These are phyloP conservation scores for Diaporthe ampelina DNA, from an alignment of 2,329 filamentous ascomycete genomes.

Conservation along the genomic window DNA sequence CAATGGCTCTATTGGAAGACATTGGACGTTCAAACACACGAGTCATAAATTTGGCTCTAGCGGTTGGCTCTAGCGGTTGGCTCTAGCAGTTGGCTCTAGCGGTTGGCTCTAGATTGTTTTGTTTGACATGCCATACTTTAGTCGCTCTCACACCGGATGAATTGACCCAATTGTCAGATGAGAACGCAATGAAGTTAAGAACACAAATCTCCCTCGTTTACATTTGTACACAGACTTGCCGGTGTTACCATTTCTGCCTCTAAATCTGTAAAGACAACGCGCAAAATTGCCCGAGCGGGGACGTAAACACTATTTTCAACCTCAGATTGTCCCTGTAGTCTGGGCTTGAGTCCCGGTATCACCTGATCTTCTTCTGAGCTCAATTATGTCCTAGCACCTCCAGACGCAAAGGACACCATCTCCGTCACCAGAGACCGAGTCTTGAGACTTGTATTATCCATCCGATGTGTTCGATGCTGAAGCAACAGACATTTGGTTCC, in stretches of 20 bases:
- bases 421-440: neutral
- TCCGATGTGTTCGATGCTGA: neutral
- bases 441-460: neutral
- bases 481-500: neutral
- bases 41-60: neutral
- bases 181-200: no score
- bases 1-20: neutral
- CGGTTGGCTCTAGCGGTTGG: neutral
- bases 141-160: neutral
- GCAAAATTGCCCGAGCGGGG: neutral
- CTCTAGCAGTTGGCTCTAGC: neutral
- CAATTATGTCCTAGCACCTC: neutral
- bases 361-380: neutral
- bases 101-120: neutral
- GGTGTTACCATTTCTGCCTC: neutral
- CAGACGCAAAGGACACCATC: neutral
- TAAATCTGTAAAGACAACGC: neutral
- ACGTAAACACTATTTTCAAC: neutral
- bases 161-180: neutral
- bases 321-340: neutral
- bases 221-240: neutral
- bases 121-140: neutral
- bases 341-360: neutral
- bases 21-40: no score
- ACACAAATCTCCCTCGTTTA: neutral